Conservation (phyloP, 2,329 filamentous ascomycete species). For the Cladosporium oxysporum region DNA sequence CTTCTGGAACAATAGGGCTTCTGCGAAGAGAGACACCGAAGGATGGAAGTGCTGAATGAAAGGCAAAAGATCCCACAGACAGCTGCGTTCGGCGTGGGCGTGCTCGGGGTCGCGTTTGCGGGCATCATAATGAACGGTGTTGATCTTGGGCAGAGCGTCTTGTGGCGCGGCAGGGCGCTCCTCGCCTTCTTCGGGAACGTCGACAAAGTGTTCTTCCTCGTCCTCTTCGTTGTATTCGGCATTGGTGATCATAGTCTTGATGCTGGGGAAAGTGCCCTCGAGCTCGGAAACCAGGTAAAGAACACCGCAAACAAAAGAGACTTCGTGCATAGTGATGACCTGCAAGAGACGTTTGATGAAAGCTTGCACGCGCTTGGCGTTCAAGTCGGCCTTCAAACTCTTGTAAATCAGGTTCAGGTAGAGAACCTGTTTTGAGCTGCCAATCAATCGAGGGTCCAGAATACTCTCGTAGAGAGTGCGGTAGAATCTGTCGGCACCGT, state of each 20-base stretch:
- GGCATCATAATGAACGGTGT: slow-evolving; percentile 66
- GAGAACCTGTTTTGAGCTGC: slow-evolving; percentile 90
- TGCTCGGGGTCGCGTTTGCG: slow-evolving; percentile 89
- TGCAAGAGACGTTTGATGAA: slow-evolving; percentile 94
- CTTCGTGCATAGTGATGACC: slow-evolving; percentile 82
- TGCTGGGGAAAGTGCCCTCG: slow-evolving; percentile 73
- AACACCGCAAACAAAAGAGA: slow-evolving; percentile 89
- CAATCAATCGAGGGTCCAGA: slow-evolving; percentile 81
- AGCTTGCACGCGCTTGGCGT: slow-evolving; percentile 87
- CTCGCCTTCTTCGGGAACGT: slow-evolving; percentile 60
- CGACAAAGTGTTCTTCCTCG: slow-evolving; percentile 66
- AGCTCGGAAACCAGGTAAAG: slow-evolving; percentile 86
- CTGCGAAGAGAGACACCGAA: slow-evolving; percentile 82
- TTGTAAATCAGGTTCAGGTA: slow-evolving; percentile 92
- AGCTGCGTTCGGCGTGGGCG: slow-evolving; percentile 89
- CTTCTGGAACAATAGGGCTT: slow-evolving; percentile 67
- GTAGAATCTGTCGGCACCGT: slow-evolving; percentile 89
- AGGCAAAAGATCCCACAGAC: slow-evolving; percentile 88
- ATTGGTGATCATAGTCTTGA: slow-evolving; percentile 76
- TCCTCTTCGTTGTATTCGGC: slow-evolving; percentile 68
- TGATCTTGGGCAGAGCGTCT: slow-evolving; percentile 22
- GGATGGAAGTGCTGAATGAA: slow-evolving; percentile 86
- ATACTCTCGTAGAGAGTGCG: slow-evolving; percentile 93
- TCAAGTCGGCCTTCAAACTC: slow-evolving; percentile 85
- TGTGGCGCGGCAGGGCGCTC: slow-evolving; percentile 38